Conservation (phyloP, 495 filamentous ascomycete genomes). For the Clohesyomyces aquaticus region DNA sequence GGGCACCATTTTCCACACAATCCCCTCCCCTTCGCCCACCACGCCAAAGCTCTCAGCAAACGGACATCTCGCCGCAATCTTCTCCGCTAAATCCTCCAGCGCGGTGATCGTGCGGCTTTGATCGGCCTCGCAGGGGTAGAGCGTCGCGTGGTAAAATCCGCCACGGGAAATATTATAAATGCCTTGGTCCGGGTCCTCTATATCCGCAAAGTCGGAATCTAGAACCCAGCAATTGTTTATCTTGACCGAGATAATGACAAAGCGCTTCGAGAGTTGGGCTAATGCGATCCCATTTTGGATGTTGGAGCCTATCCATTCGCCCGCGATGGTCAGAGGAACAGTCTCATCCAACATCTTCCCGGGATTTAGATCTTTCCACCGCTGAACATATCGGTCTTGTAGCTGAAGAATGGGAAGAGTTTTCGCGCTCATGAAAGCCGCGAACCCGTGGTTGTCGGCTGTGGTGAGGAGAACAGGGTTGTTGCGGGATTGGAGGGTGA, state of each 20-base stretch:
- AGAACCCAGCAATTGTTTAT: conserved; percentile 43
- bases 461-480: conserved; percentile 14
- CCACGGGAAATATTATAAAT: conserved; percentile 48
- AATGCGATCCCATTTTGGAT: conserved; percentile 47
- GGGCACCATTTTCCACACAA: conserved; percentile 47
- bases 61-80: conserved; percentile 44
- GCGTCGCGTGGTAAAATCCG: conserved; percentile 33
- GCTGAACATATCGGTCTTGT: conserved; percentile 14
- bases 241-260: conserved; percentile 45
- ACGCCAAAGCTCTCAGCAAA: conserved; percentile 42
- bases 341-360: conserved; percentile 19
- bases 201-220: conserved; percentile 40
- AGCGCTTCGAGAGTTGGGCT: conserved; percentile 34
- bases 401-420: conserved; percentile 26
- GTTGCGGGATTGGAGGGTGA: conserved; percentile 45
- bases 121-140: conserved; percentile 38
- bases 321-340: conserved; percentile 42
- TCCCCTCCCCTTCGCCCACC: conserved; percentile 46
- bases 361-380: conserved; percentile 35
- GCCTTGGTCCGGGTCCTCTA: conserved; percentile 29
- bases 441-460: conserved; percentile 41
- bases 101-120: conserved; percentile 16
- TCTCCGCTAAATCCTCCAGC: conserved; percentile 35
- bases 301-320: conserved; percentile 47
- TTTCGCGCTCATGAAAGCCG: conserved; percentile 25